Conservation (phyloP, 306 rosid genomes). For the Quercus glauca region DNA sequence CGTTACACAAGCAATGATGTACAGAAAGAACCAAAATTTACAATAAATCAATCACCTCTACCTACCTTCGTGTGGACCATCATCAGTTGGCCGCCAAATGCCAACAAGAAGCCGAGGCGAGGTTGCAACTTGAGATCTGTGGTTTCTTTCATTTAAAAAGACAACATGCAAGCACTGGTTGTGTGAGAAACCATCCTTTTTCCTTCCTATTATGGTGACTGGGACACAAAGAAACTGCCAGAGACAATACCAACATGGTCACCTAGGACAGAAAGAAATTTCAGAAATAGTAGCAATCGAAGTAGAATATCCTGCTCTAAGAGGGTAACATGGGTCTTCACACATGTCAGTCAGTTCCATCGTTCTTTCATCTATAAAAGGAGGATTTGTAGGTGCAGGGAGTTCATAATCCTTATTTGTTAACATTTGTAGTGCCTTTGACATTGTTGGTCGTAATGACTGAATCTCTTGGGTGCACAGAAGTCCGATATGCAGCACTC, state of each 20-base stretch:
- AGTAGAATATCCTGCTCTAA: conserved; percentile 30
- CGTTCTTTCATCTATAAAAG: conserved; percentile 77
- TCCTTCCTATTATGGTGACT: background rate
- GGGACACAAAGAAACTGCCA: no score
- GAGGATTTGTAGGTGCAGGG: conserved; percentile 82
- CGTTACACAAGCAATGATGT: background rate
- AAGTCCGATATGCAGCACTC: conserved; percentile 82
- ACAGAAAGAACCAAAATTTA: background rate
- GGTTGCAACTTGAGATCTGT: background rate
- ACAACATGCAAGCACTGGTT: background rate
- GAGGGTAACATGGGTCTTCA: conserved; percentile 40
- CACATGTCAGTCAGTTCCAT: conserved; percentile 67
- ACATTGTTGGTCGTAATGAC: conserved; percentile 73
- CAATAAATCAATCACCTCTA: background rate
- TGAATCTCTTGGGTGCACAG: conserved; percentile 81
- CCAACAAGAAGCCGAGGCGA: background rate
- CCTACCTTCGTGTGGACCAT: background rate
- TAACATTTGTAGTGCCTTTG: conserved; percentile 71
- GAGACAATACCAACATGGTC: conserved; percentile 3
- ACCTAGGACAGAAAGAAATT: conserved; percentile 76
- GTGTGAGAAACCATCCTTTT: background rate
- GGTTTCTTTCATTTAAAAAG: background rate
- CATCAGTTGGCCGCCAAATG: background rate
- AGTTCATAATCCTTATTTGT: conserved; percentile 57
- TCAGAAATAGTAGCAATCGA: conserved; percentile 67